These are phyloP conservation scores for Chrysanthemum seticuspe DNA, from an alignment of 129 eudicot species.

Conservation along the genomic window DNA sequence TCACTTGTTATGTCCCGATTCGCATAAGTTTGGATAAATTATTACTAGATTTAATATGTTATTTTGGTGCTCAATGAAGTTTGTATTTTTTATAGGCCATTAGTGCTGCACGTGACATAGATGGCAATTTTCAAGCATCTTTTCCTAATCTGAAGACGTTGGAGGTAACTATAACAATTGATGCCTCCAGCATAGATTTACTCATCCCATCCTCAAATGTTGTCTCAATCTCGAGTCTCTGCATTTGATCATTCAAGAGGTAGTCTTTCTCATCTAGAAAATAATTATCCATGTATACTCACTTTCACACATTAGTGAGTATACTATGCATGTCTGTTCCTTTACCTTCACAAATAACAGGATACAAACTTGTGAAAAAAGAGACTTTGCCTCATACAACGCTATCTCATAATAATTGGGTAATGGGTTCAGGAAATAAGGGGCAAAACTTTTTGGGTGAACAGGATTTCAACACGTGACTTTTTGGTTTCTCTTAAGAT, in stretches of 20 bases:
- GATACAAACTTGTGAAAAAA: not conserved
- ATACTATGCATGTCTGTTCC: too few relatives aligned
- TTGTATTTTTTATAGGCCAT: not conserved
- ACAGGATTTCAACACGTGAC: not conserved
- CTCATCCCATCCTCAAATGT: conserved; percentile 6
- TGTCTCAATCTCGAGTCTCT: conserved; percentile 9
- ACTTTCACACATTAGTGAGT: too few relatives aligned
- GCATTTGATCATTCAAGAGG: not conserved
- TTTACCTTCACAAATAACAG: too few relatives aligned
- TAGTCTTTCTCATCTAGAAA: not conserved
- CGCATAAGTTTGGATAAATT: too few relatives aligned
- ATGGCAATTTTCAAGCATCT: not conserved
- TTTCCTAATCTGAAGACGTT: conserved; percentile 13
- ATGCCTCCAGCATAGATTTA: conserved; percentile 13
- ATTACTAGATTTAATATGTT: too few relatives aligned
- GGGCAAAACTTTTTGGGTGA: not conserved
- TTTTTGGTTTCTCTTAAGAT: not conserved
- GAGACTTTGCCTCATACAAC: too few relatives aligned
- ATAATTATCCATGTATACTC: too few relatives aligned
- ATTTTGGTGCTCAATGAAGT: too few relatives aligned
- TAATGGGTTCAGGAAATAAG: too few relatives aligned
- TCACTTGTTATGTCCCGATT: too few relatives aligned
- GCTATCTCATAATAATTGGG: too few relatives aligned
- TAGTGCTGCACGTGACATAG: not conserved
- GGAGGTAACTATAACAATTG: not conserved